Evolutionary conservation across 768 basidiomycete genomes (phyloP).

Genomic region (Lactarius quietus): DNA sequence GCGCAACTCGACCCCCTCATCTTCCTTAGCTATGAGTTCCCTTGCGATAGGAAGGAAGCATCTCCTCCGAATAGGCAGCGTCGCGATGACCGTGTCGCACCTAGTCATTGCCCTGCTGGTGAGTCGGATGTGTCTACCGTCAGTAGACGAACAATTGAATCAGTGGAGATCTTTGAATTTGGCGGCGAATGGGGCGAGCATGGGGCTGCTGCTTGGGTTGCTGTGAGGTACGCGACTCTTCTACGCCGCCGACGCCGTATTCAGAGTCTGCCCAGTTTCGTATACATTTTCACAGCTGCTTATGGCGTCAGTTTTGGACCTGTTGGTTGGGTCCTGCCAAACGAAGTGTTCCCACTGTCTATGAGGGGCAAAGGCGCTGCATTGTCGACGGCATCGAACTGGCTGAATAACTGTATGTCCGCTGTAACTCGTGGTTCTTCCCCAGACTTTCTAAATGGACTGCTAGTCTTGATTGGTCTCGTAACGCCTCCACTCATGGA

Average conservation of each 20-base stretch:
- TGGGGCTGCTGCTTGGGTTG: constrained; percentile 56
- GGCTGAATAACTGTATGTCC: constrained; percentile 68
- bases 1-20: not conserved
- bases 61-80: constrained; percentile 60
- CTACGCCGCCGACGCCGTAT: not conserved
- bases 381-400: constrained; percentile 80
- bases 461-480: constrained; percentile 68
- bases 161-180: constrained; percentile 44
- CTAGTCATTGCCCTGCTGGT: constrained; percentile 63
- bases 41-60: constrained; percentile 53
- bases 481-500: constrained; percentile 65
- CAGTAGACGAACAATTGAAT: not conserved
- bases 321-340: constrained; percentile 79
- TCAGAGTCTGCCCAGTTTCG: constrained; percentile 33
- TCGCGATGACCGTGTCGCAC: constrained; percentile 62
- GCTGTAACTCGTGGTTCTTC: not conserved
- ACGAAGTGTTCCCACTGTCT: constrained; percentile 78
- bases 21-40: not conserved
- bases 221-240: constrained; percentile 53
- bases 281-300: constrained; percentile 72
- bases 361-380: constrained; percentile 81
- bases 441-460: not conserved
- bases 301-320: constrained; percentile 80
- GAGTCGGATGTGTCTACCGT: constrained; percentile 17
- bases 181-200: constrained; percentile 58